Conservation (phyloP, 192 early-diverging fungal genomes). For the Cladochytrium replicatum region DNA sequence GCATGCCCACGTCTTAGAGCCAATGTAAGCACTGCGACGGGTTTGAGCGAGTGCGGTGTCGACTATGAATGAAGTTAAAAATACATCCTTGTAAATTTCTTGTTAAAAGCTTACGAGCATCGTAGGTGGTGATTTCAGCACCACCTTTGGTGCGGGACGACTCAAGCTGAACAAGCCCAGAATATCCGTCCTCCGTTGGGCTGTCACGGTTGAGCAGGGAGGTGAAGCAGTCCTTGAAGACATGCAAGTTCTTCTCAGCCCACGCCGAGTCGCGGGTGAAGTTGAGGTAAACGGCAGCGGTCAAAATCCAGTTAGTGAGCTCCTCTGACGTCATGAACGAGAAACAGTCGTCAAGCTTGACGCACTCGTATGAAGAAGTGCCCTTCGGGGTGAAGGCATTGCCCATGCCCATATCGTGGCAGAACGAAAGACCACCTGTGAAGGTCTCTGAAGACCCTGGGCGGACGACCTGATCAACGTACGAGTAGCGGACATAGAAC, state of each 20-base stretch:
- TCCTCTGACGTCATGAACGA: slow-evolving; percentile 14
- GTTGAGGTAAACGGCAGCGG: slow-evolving; percentile 6
- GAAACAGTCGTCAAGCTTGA: slow-evolving; percentile 11
- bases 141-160: slow-evolving; percentile 10
- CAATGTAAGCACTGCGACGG: slow-evolving; percentile 10
- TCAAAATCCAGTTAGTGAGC: slow-evolving; percentile 14
- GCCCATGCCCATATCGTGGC: slow-evolving; percentile 13
- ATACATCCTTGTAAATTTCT: too few relatives aligned
- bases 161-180: slow-evolving; percentile 7
- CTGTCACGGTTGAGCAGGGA: slow-evolving; percentile 12
- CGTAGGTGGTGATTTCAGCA: slow-evolving; percentile 16
- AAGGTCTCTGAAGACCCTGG: not conserved
- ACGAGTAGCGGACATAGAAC: slow-evolving; percentile 1
- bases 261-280: slow-evolving; percentile 5
- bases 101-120: too few relatives aligned
- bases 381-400: slow-evolving; percentile 6
- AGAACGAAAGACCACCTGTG: slow-evolving; percentile 6
- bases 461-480: slow-evolving; percentile 5
- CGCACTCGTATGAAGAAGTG: slow-evolving; percentile 8
- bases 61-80: too few relatives aligned
- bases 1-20: slow-evolving; percentile 10
- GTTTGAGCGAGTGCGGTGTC: slow-evolving; percentile 10
- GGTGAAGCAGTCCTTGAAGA: slow-evolving; percentile 10
- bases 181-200: slow-evolving; percentile 4
- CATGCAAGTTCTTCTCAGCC: not conserved